Evolutionary conservation across 1,284 basidiomycete species (phyloP).

Genomic region (Irpex rosettiformis): DNA sequence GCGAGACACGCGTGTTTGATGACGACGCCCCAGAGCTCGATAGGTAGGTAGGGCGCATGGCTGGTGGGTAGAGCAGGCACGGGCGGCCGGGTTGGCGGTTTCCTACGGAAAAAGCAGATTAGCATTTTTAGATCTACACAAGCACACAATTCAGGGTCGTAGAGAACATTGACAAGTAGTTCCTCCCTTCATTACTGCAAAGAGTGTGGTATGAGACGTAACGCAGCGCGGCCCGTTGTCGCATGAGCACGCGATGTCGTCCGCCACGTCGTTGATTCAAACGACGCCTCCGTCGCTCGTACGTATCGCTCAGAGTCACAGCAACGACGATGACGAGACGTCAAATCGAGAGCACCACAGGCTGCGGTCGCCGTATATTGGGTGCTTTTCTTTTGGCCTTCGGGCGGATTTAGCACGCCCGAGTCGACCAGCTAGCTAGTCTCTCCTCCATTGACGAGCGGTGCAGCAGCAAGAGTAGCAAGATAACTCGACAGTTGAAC

Average conservation of each 20-base stretch:
- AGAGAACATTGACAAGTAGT: neutral
- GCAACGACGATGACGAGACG: neutral
- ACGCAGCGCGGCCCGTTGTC: no score
- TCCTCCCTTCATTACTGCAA: neutral
- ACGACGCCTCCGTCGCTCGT: no score
- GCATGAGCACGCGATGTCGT: no score
- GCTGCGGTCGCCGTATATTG: no score
- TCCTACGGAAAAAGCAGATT: neutral
- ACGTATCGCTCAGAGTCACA: neutral
- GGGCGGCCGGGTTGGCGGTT: neutral
- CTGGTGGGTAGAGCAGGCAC: neutral
- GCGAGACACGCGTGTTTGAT: constrained; percentile 47
- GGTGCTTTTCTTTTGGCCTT: no score
- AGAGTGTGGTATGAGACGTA: neutral
- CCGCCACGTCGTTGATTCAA: no score
- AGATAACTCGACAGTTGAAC: neutral
- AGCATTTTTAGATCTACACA: neutral
- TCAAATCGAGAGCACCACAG: neutral
- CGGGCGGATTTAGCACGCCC: neutral
- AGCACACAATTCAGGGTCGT: neutral
- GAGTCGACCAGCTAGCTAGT: neutral
- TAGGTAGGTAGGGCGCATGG: constrained; percentile 41
- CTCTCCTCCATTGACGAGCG: neutral
- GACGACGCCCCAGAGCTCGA: constrained; percentile 59
- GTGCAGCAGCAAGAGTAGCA: neutral